Percentiles rank a stretch among this genome's conserved stretches.
These are phyloP conservation scores for Chlorella ohadii DNA, from an alignment of 139 green algal species.

Conservation along the genomic window DNA sequence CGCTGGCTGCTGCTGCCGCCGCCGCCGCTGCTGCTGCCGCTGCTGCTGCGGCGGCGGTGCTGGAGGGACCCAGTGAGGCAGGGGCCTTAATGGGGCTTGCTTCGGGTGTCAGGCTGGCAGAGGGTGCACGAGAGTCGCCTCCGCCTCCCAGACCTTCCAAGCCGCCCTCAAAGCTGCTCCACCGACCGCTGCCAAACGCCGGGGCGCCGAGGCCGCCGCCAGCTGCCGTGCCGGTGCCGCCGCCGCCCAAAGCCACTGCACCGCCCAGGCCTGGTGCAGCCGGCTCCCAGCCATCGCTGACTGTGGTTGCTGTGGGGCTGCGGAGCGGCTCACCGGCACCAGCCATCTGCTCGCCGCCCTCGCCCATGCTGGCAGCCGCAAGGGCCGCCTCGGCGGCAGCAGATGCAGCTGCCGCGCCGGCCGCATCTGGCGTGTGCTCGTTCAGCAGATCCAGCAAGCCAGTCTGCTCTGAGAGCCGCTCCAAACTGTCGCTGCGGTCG, in stretches of 20 bases:
- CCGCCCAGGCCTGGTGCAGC: background rate
- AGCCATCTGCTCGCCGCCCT: too few species aligned
- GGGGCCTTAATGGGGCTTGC: conserved; percentile 6
- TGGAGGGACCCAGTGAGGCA: too few species aligned
- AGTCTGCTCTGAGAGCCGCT: conserved; percentile 20
- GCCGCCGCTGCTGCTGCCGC: background rate
- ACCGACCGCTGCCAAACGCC: conserved; percentile 2
- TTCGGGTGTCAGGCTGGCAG: background rate
- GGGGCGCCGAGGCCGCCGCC: background rate
- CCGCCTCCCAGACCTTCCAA: background rate
- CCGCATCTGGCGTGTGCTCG: background rate
- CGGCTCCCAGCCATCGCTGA: background rate
- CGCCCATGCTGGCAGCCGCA: background rate
- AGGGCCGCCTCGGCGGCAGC: background rate
- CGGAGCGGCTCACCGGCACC: background rate
- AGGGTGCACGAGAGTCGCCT: background rate
- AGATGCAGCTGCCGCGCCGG: background rate
- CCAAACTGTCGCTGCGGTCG: conserved; percentile 31
- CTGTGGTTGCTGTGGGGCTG: background rate
- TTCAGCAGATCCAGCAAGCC: conserved; percentile 32
- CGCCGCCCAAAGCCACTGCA: background rate
- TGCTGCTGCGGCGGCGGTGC: too few species aligned
- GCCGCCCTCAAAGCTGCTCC: conserved; percentile 25
- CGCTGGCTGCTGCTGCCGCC: background rate
- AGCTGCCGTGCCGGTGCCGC: background rate